Conservation (phyloP, 139 green algal species). For the Chlamydomonas eustigma region DNA sequence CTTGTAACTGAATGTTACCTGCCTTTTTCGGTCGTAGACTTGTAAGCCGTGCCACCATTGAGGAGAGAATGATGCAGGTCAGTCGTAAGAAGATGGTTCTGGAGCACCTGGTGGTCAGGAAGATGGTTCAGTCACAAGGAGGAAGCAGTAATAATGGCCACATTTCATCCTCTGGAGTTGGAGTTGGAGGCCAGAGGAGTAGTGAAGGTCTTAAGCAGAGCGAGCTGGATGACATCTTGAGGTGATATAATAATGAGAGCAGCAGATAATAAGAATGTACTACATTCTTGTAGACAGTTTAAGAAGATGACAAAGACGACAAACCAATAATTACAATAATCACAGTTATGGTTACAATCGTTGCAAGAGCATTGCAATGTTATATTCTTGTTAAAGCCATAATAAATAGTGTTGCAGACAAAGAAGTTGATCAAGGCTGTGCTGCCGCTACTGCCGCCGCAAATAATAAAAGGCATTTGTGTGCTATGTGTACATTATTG, state of each 20-base stretch:
- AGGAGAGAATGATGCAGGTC: slow-evolving; percentile 89
- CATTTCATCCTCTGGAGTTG: slow-evolving; percentile 4
- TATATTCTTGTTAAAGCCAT: neutral
- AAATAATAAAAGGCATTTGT: too few relatives aligned
- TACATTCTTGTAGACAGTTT: slow-evolving; percentile 1
- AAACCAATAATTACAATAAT: neutral
- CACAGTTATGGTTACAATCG: neutral
- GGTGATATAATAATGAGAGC: slow-evolving; percentile 44
- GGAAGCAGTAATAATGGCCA: too few relatives aligned
- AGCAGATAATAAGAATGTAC: slow-evolving; percentile 12
- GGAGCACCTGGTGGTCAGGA: slow-evolving; percentile 80
- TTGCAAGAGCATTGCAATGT: neutral
- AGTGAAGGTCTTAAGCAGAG: slow-evolving; percentile 54
- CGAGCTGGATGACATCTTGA: slow-evolving; percentile 82
- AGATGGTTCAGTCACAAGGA: slow-evolving; percentile 47
- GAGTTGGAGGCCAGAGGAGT: slow-evolving; percentile 3
- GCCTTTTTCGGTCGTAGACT: too few relatives aligned
- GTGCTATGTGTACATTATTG: too few relatives aligned
- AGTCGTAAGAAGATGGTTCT: slow-evolving; percentile 82
- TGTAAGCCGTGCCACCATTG: slow-evolving; percentile 72
- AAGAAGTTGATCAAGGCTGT: too few relatives aligned
- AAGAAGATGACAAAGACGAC: neutral
- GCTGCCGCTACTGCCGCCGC: too few relatives aligned
- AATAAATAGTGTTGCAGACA: neutral
- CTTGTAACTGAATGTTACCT: too few relatives aligned